Evolutionary conservation across 306 rosid genomes (phyloP).

Genomic region (Dryas octopetala): DNA sequence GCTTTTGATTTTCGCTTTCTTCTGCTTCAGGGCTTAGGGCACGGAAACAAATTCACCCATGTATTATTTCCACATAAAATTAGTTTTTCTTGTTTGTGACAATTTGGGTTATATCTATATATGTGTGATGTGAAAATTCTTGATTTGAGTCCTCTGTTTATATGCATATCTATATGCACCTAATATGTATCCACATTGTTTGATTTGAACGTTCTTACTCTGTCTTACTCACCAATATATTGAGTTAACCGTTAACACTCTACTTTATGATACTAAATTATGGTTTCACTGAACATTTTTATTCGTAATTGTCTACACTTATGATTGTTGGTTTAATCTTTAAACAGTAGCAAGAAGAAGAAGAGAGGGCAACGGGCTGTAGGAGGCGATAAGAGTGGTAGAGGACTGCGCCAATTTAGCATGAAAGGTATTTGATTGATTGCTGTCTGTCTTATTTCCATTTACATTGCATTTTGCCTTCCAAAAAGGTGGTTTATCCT

Average conservation of each 20-base stretch:
- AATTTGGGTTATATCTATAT: not conserved
- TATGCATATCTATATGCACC: not conserved
- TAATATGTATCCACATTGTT: conserved; percentile 1
- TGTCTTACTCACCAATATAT: not conserved
- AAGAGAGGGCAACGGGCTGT: conserved; percentile 95
- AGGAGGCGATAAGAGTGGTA: conserved; percentile 92
- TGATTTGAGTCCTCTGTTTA: not conserved
- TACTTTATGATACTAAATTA: conserved; percentile 1
- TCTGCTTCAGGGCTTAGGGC: conserved; percentile 22
- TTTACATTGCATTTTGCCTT: not conserved
- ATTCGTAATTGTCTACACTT: not conserved
- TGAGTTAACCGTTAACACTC: not conserved
- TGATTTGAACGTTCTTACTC: not conserved
- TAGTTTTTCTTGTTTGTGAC: not conserved
- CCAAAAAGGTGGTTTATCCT: not conserved
- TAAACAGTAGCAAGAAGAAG: conserved; percentile 74
- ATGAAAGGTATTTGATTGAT: conserved; percentile 75
- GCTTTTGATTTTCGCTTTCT: not conserved
- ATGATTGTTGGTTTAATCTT: conserved; percentile 13
- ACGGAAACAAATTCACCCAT: not conserved
- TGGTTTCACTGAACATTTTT: not conserved
- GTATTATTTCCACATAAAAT: not conserved
- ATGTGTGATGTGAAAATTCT: not conserved
- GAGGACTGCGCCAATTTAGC: conserved; percentile 98
- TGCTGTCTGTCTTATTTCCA: conserved; percentile 7